Evolutionary conservation across 2,329 filamentous ascomycete species (phyloP).

Genomic region (Alternaria dauci): DNA sequence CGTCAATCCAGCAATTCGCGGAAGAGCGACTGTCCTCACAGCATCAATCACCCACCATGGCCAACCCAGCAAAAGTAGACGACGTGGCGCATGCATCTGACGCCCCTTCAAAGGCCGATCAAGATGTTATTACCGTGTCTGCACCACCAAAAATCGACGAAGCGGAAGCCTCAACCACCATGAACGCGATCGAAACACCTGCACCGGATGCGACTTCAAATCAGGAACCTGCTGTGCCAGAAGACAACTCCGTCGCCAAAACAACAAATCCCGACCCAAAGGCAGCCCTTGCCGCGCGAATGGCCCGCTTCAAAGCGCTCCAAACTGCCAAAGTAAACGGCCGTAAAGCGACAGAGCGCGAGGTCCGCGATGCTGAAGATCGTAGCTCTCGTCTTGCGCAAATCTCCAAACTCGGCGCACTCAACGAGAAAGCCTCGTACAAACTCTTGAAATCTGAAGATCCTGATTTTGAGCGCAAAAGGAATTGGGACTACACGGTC

Average conservation of each 20-base stretch:
- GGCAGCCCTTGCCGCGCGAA: slow-evolving; percentile 47
- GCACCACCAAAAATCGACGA: slow-evolving; percentile 4
- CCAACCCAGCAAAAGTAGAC: slow-evolving; percentile 27
- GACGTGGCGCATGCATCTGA: background rate
- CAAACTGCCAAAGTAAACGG: slow-evolving; percentile 70
- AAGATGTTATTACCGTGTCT: background rate
- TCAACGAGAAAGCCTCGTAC: slow-evolving; percentile 86
- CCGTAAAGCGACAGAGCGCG: slow-evolving; percentile 68
- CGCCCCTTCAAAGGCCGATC: background rate
- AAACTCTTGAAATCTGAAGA: slow-evolving; percentile 94
- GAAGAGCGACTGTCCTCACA: background rate
- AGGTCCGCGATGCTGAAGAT: slow-evolving; percentile 49
- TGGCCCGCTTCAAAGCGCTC: slow-evolving; percentile 84
- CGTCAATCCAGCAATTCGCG: slow-evolving; percentile 23
- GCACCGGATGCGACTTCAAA: slow-evolving; percentile 10
- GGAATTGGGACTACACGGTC: slow-evolving; percentile 98
- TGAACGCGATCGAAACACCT: slow-evolving; percentile 14
- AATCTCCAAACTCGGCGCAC: slow-evolving; percentile 80
- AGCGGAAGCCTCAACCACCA: slow-evolving; percentile 7
- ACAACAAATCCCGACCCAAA: slow-evolving; percentile 33
- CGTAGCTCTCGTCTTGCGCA: slow-evolving; percentile 56
- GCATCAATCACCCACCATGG: slow-evolving; percentile 28
- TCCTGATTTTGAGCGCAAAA: slow-evolving; percentile 95
- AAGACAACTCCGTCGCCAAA: slow-evolving; percentile 8
- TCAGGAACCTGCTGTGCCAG: slow-evolving; percentile 7